Conservation (phyloP, 2,329 filamentous ascomycete species). For the Epichloe bromicola region DNA sequence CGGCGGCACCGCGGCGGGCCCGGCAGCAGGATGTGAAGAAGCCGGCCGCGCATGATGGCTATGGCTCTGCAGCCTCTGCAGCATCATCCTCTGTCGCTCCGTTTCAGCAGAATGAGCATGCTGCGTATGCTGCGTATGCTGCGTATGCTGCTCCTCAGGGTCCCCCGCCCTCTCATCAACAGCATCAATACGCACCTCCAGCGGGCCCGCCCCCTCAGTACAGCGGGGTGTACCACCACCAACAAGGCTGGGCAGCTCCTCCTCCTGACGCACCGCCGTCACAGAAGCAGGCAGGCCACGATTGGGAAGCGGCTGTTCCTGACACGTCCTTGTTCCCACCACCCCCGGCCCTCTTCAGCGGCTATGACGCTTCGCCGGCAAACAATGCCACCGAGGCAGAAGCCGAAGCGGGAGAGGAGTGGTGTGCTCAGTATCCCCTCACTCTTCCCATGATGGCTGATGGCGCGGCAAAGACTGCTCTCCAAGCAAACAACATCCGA, state of each 20-base stretch:
- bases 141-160: conserved; percentile 16
- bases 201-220: conserved; percentile 17
- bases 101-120: conserved; percentile 5
- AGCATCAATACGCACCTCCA: conserved; percentile 15
- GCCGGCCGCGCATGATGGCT: neutral
- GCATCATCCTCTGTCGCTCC: conserved; percentile 10
- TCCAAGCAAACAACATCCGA: conserved; percentile 38
- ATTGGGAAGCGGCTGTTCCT: conserved; percentile 59
- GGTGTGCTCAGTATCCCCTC: conserved; percentile 53
- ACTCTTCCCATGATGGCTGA: conserved; percentile 38
- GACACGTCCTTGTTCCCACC: conserved; percentile 62
- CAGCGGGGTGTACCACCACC: no score
- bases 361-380: conserved; percentile 50
- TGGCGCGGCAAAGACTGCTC: conserved; percentile 30
- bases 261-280: conserved; percentile 23
- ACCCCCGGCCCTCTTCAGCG: conserved; percentile 52
- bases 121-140: no score
- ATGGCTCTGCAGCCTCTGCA: conserved; percentile 2
- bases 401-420: conserved; percentile 50
- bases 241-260: conserved; percentile 19
- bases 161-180: conserved; percentile 16
- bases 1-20: conserved; percentile 27
- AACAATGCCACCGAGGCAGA: conserved; percentile 56
- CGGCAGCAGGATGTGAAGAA: conserved; percentile 16
- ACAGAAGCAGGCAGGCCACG: conserved; percentile 33